Percentiles rank a stretch among this genome's conserved stretches.
Evolutionary conservation across 768 basidiomycete genomes (phyloP).

Genomic region (Paxillus ammoniavirescens): DNA sequence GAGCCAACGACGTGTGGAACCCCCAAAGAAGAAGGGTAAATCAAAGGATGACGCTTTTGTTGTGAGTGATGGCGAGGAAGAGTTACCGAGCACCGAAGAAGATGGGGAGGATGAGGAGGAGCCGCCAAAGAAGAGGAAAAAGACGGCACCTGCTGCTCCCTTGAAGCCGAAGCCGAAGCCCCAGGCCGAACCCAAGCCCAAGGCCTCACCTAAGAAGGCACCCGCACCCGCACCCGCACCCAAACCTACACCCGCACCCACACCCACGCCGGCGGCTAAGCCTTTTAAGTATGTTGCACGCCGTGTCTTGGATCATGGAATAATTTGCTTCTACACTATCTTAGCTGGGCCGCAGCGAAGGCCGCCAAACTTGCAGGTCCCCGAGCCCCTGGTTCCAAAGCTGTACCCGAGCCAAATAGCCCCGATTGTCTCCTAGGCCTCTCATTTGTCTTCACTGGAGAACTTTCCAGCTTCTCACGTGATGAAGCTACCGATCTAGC

Average conservation of each 20-base stretch:
- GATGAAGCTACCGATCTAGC: constrained; percentile 86
- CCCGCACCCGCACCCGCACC: not conserved
- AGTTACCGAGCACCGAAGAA: constrained; percentile 18
- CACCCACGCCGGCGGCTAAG: constrained; percentile 1
- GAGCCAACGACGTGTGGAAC: constrained; percentile 3
- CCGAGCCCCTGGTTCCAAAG: constrained; percentile 53
- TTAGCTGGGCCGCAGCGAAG: constrained; percentile 50
- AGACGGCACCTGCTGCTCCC: constrained; percentile 2
- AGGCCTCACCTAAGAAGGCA: constrained; percentile 12
- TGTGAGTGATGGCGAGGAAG: constrained; percentile 29
- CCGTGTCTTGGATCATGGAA: no score
- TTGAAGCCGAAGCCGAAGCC: constrained; percentile 9
- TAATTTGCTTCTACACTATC: not conserved
- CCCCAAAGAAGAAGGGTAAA: constrained; percentile 7
- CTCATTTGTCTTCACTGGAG: constrained; percentile 94
- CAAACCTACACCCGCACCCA: not conserved
- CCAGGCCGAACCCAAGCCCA: constrained; percentile 7
- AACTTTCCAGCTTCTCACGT: constrained; percentile 80
- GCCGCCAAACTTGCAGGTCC: constrained; percentile 66
- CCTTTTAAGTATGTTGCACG: constrained; percentile 24
- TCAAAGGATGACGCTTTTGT: constrained; percentile 31
- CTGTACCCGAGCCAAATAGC: constrained; percentile 65
- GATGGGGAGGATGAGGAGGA: constrained; percentile 14
- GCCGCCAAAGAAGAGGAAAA: constrained; percentile 7
- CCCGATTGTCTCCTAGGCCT: constrained; percentile 85